A percentile compares a stretch with the other conserved stretches of the same genome.
Evolutionary conservation across 106 monocot species (phyloP).

Genomic region (Posidonia australis): DNA sequence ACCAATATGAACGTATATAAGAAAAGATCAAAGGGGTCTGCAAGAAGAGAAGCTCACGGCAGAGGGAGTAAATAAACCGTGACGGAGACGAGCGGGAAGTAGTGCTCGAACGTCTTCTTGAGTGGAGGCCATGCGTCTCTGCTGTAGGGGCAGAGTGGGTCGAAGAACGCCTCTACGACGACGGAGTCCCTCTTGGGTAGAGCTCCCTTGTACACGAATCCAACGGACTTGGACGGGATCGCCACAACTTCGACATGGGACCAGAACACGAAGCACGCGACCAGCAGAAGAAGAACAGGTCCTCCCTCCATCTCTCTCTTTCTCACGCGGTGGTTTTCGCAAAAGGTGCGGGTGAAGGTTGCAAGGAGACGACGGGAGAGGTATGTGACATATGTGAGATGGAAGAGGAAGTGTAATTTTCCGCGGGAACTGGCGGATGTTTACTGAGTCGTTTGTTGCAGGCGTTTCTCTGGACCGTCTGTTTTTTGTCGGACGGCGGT

Average conservation of each 20-base stretch:
- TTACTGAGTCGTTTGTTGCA: neutral
- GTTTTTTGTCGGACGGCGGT: neutral
- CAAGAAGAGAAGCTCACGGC: conserved; percentile 2
- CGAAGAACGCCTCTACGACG: conserved; percentile 17
- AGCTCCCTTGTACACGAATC: conserved; percentile 14
- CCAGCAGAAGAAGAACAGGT: neutral
- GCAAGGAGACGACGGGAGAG: too few relatives aligned
- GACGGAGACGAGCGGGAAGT: conserved; percentile 9
- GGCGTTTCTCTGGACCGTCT: neutral
- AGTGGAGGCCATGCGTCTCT: conserved; percentile 16
- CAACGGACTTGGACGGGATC: conserved; percentile 31
- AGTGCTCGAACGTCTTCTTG: conserved; percentile 5
- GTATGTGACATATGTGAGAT: too few relatives aligned
- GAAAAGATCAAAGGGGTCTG: too few relatives aligned
- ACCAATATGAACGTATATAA: too few relatives aligned
- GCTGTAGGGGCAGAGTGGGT: conserved; percentile 19
- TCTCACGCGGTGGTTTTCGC: too few relatives aligned
- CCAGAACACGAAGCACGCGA: neutral
- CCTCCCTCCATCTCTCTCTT: too few relatives aligned
- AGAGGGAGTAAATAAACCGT: conserved; percentile 9
- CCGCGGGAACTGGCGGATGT: neutral
- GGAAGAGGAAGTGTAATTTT: neutral
- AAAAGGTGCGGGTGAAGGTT: too few relatives aligned
- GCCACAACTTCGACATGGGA: conserved; percentile 2
- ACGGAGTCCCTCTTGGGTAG: conserved; percentile 10